These are phyloP conservation scores for Dalbergia cochinchinensis DNA, from an alignment of 306 rosid genomes.

Conservation along the genomic window DNA sequence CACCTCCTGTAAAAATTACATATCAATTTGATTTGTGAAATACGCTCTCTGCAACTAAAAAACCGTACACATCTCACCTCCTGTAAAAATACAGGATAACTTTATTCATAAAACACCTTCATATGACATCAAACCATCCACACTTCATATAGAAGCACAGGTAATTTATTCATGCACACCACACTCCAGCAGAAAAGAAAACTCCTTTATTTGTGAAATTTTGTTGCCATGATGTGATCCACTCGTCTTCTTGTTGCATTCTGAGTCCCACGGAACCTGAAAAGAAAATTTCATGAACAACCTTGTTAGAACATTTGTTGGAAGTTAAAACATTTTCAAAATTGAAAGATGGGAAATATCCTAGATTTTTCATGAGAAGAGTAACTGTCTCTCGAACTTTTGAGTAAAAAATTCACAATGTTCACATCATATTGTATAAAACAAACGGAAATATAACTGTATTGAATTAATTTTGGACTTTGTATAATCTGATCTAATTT, in stretches of 20 bases:
- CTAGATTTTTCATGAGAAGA: not conserved
- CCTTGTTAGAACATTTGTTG: not conserved
- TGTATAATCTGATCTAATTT: no score
- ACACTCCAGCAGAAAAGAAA: constrained; percentile 13
- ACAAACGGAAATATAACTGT: no score
- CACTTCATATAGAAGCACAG: not conserved
- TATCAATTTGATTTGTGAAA: not conserved
- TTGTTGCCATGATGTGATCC: not conserved
- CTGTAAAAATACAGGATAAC: not conserved
- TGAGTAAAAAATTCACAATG: not conserved
- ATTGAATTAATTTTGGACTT: no score
- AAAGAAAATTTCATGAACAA: not conserved
- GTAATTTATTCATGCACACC: constrained; percentile 15
- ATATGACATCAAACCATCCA: not conserved
- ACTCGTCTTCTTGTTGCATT: constrained; percentile 8
- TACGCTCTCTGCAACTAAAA: not conserved
- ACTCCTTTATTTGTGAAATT: not conserved
- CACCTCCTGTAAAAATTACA: not conserved
- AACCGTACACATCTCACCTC: not conserved
- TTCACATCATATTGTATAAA: no score
- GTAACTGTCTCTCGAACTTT: not conserved
- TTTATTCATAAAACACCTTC: not conserved
- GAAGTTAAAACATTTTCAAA: not conserved
- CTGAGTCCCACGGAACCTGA: not conserved
- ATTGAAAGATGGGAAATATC: not conserved